Evolutionary conservation across 345 rosid genomes (phyloP).

Genomic region (Citropsis articulata): DNA sequence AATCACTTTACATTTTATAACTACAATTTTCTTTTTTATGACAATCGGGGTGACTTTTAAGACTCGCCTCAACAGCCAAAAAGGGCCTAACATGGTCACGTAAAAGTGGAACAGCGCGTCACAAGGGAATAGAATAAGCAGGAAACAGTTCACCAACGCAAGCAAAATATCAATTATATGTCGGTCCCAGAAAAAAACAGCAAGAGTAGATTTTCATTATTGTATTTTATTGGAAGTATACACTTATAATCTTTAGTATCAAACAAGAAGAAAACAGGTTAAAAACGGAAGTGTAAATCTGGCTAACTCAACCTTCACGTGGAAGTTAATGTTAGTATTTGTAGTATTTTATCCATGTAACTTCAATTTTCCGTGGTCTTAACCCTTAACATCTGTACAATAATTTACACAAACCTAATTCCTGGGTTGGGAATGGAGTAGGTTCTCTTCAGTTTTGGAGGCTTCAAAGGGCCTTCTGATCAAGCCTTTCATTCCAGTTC

Average conservation of each 20-base stretch:
- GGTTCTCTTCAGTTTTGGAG: constrained; percentile 8
- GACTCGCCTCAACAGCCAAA: background rate
- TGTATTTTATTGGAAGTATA: background rate
- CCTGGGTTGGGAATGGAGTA: constrained; percentile 3
- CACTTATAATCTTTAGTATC: background rate
- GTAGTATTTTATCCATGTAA: constrained; percentile 1
- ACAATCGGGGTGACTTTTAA: too few relatives aligned
- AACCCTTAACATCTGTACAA: constrained; percentile 34
- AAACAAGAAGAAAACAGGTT: background rate
- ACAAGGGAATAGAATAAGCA: background rate
- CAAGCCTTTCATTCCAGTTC: constrained; percentile 95
- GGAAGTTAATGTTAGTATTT: constrained; percentile 16
- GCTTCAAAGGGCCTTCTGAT: constrained; percentile 76
- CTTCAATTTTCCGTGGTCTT: constrained; percentile 11
- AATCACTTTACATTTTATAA: too few relatives aligned
- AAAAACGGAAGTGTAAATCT: background rate
- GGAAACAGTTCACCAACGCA: background rate
- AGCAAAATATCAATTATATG: background rate
- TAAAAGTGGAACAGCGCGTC: background rate
- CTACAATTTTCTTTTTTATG: too few relatives aligned
- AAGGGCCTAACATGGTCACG: background rate
- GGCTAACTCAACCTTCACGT: constrained; percentile 11
- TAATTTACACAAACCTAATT: constrained; percentile 33
- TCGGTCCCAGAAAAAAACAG: background rate
- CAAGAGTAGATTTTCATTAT: background rate